These are phyloP conservation scores for Hibiscus trionum DNA, from an alignment of 345 rosid genomes.

Conservation along the genomic window DNA sequence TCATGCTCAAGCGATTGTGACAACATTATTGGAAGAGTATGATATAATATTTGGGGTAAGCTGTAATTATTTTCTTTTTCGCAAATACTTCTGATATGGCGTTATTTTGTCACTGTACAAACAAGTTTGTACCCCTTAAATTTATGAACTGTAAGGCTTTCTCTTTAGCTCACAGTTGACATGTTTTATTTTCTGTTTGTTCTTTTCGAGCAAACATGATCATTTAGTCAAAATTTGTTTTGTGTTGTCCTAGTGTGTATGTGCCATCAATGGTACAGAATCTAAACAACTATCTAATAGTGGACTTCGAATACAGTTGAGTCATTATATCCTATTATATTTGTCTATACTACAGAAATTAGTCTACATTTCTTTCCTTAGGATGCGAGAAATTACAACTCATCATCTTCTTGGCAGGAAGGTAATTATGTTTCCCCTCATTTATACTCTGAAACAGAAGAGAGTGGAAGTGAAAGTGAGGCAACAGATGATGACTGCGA, in stretches of 20 bases:
- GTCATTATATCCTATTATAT: background rate
- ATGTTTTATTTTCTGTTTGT: background rate
- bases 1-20: conserved; percentile 97
- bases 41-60: conserved; percentile 81
- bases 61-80: conserved; percentile 8
- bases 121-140: background rate
- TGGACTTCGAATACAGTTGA: background rate
- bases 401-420: conserved; percentile 48
- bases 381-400: background rate
- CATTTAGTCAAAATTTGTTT: background rate
- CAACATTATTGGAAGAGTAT: conserved; percentile 83
- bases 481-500: conserved; percentile 66
- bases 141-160: background rate
- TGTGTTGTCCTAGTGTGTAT: background rate
- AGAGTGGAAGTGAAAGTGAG: conserved; percentile 51
- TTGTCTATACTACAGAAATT: background rate
- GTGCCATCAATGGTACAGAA: background rate
- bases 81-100: conserved; percentile 1
- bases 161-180: background rate
- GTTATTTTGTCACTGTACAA: background rate
- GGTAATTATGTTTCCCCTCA: conserved; percentile 53
- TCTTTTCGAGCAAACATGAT: background rate
- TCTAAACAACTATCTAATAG: background rate
- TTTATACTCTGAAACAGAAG: conserved; percentile 72
- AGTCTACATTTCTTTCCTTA: background rate